Conservation (phyloP, 768 basidiomycete genomes). For the Leucosporidium creatinivorum region DNA sequence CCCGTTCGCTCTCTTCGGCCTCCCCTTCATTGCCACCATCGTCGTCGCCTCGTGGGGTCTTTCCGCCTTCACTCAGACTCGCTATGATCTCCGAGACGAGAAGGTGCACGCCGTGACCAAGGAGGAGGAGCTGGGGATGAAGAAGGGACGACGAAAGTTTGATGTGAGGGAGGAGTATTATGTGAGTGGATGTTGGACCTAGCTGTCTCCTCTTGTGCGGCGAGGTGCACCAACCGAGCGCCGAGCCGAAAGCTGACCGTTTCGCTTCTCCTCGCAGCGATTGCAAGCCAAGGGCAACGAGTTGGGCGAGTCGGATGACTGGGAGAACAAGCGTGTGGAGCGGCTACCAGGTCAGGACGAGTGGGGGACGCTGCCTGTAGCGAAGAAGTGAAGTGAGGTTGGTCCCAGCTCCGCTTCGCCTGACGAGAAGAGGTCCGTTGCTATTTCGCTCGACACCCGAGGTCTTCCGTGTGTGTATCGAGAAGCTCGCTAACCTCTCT, state of each 20-base stretch:
- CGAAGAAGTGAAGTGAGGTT: constrained; percentile 7
- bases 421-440: background rate
- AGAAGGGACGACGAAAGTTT: constrained; percentile 65
- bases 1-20: constrained; percentile 56
- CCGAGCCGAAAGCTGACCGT: background rate
- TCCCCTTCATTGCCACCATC: constrained; percentile 77
- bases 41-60: constrained; percentile 64
- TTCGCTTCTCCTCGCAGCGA: constrained; percentile 47
- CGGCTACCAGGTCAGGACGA: constrained; percentile 83
- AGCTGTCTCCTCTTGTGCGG: background rate
- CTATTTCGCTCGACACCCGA: background rate
- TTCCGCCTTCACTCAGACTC: constrained; percentile 73
- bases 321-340: constrained; percentile 78
- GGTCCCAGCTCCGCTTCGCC: too few species aligned
- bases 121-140: constrained; percentile 68
- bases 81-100: constrained; percentile 80
- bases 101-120: constrained; percentile 68
- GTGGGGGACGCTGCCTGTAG: constrained; percentile 72
- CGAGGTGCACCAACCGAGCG: background rate
- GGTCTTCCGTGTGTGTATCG: too few species aligned
- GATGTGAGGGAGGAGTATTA: constrained; percentile 95
- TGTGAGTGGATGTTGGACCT: constrained; percentile 51
- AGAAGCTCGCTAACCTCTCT: too few species aligned
- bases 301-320: constrained; percentile 54
- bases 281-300: constrained; percentile 52